Evolutionary conservation across 2,329 filamentous ascomycete genomes (phyloP), one percentile per base, ranked within the genome.

Genomic region (Aspergillus intermedius): DNA sequence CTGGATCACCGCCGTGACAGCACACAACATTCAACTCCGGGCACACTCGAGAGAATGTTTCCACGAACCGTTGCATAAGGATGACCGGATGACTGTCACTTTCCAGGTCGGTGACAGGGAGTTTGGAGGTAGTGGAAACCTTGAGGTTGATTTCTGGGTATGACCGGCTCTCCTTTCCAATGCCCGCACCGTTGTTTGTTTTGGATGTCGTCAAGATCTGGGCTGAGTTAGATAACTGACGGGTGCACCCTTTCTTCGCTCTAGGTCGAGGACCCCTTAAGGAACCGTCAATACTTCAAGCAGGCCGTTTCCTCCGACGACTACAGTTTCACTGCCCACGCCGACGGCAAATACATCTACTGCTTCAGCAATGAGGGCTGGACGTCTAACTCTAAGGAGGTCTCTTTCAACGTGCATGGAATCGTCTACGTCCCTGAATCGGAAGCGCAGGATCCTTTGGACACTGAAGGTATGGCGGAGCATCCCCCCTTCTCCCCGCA

Each of bases 291-390:
- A 68, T 79, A 87, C 63, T 86, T 88, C 72, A 82, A 94, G 67
- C 87, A 86, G 70, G 78, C 82, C 51, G 81, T 93, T 51, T 91
- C 91, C 54, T 91, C 87, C 61, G 93, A 93, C 67, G 91, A 97
- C 72, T 89, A 94, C 76, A 88, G 88, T 50, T 97, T 98, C 74
- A 86, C 83, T 35, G 91, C 93, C 45, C 77, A 79, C 60, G 74
- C 83, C 65, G 91, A 98, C 70, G 93, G 93, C 57, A 90, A 87
- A 74, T 96, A 87, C 76, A 77, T 81, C 49, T 98, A 98, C 82
- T 98, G 93, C 82, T 98, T 98, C 76, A 94, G 93, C 74, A 98
- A 98, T 74, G 91, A 97, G 77, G 86, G 93, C 71, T 98, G 91
- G 90, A 88, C 88, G 50, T 90, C 91, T 50, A 89, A 89, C 71